Conservation (phyloP, 73 alveolate species). For the Tetrahymena borealis region DNA sequence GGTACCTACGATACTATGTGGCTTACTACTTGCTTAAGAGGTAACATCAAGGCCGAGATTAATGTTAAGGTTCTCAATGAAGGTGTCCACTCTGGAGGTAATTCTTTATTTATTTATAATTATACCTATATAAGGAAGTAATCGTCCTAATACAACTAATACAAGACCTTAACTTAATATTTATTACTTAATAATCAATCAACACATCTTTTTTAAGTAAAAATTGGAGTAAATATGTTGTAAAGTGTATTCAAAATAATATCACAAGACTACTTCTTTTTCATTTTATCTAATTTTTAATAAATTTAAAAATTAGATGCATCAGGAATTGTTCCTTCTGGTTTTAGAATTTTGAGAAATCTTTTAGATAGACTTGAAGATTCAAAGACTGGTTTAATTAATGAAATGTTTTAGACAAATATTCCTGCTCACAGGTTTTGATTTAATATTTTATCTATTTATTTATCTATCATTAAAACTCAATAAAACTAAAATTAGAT, state of each 20-base stretch:
- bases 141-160: too few species aligned
- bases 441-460: background rate
- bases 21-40: conserved; percentile 91
- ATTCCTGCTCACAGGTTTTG: conserved; percentile 46
- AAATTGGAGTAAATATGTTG: too few species aligned
- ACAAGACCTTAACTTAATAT: too few species aligned
- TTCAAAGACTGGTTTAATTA: conserved; percentile 67
- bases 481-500: background rate
- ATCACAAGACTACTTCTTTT: too few species aligned
- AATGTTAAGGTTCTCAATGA: conserved; percentile 68
- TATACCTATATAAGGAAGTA: background rate
- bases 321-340: conserved; percentile 87
- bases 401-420: conserved; percentile 57
- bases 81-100: conserved; percentile 74
- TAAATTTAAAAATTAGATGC: conserved; percentile 8
- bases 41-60: conserved; percentile 59
- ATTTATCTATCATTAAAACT: background rate
- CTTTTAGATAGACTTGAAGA: conserved; percentile 85
- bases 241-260: too few species aligned
- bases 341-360: conserved; percentile 71
- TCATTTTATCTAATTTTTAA: too few species aligned
- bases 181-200: too few species aligned
- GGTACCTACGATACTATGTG: conserved; percentile 74
- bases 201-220: too few species aligned
- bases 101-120: background rate